Conservation (phyloP, 2,329 filamentous ascomycete genomes). For the Claviceps citrina region DNA sequence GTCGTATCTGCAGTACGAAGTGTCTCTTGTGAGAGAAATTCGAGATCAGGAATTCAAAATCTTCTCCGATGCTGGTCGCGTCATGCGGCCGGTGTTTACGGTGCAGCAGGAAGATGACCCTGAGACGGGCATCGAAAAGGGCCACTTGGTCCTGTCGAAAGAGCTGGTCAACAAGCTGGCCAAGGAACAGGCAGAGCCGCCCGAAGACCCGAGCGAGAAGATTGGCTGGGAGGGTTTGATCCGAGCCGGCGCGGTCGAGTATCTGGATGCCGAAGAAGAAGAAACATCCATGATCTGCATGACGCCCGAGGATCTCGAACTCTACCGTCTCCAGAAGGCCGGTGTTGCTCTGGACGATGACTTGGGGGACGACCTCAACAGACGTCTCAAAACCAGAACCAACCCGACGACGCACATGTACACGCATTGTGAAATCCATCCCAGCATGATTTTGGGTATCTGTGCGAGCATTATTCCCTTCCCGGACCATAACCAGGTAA, state of each 20-base stretch:
- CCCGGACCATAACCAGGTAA: constrained; percentile 88
- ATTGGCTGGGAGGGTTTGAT: constrained; percentile 85
- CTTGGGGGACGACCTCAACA: constrained; percentile 53
- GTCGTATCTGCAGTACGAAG: constrained; percentile 76
- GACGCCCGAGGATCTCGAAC: constrained; percentile 88
- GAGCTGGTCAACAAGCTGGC: constrained; percentile 61
- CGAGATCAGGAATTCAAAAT: constrained; percentile 97
- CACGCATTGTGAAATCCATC: constrained; percentile 98
- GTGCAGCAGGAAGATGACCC: constrained; percentile 74
- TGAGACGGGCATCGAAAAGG: constrained; percentile 43
- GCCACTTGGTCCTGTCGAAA: constrained; percentile 68
- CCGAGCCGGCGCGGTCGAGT: constrained; percentile 75
- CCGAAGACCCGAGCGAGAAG: constrained; percentile 42
- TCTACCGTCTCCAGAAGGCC: constrained; percentile 53
- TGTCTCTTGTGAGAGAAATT: constrained; percentile 90
- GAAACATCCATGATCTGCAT: constrained; percentile 99
- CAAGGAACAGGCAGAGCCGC: constrained; percentile 54
- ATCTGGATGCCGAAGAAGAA: constrained; percentile 94
- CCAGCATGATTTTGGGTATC: constrained; percentile 96
- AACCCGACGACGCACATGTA: constrained; percentile 82
- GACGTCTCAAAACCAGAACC: constrained; percentile 73
- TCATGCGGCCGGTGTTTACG: constrained; percentile 86
- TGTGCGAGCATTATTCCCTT: constrained; percentile 99
- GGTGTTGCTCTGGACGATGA: constrained; percentile 49
- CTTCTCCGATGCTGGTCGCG: constrained; percentile 89